phyloP scores from a whole-genome alignment of 371 early-diverging fungal genomes.

The Rhizomucor miehei region DNA sequence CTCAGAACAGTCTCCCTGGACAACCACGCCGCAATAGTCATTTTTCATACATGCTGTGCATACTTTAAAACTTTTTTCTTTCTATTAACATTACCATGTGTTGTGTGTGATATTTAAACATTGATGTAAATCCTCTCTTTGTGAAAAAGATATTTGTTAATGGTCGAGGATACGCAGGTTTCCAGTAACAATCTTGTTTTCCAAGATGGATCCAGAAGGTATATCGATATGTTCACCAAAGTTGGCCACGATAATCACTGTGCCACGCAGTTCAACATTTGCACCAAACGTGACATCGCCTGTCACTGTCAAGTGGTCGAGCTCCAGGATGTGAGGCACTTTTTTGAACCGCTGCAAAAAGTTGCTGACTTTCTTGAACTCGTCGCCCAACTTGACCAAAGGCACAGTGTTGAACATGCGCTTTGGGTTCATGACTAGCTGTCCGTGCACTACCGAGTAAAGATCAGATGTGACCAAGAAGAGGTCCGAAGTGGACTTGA shows the following conservation, averaged over 20 bases:
- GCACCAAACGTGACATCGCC: constrained; percentile 98
- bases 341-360: constrained; percentile 78
- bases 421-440: constrained; percentile 88
- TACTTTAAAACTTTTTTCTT: no score
- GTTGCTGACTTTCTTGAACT: constrained; percentile 93
- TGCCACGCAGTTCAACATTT: constrained; percentile 92
- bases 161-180: constrained; percentile 89
- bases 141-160: constrained; percentile 20
- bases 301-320: constrained; percentile 98
- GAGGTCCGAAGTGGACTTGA: constrained; percentile 98
- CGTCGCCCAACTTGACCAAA: constrained; percentile 94
- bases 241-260: constrained; percentile 99
- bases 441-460: constrained; percentile 91
- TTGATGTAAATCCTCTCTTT: no score
- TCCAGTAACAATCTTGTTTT: constrained; percentile 98
- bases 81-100: no score
- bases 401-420: constrained; percentile 91
- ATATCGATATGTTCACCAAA: constrained; percentile 95
- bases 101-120: no score
- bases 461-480: constrained; percentile 97
- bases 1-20: neutral
- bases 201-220: constrained; percentile 96
- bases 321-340: constrained; percentile 95
- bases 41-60: no score
- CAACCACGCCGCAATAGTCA: no score